phyloP scores from a whole-genome alignment of 345 rosid genomes.

The Tarenaya hassleriana region DNA sequence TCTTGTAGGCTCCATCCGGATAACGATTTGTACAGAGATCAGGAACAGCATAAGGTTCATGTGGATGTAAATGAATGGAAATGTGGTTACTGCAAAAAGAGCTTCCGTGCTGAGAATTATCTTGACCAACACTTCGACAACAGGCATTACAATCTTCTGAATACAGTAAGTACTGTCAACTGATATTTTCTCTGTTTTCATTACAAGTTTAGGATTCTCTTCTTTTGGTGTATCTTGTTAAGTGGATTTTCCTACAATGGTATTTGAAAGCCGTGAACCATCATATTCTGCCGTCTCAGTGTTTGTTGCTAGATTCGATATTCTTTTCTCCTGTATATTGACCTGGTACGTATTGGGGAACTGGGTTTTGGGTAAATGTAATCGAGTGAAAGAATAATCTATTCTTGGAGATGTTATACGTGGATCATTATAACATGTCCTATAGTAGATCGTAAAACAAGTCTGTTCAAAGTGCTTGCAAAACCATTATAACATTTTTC shows the following conservation, averaged over 20 bases:
- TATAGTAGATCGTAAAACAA: too few relatives aligned
- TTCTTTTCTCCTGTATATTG: too few relatives aligned
- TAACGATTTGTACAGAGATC: conserved; percentile 81
- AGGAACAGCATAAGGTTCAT: conserved; percentile 80
- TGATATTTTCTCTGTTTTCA: conserved; percentile 5
- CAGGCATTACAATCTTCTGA: conserved; percentile 75
- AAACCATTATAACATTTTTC: too few relatives aligned
- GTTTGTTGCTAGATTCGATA: background rate
- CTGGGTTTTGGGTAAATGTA: too few relatives aligned
- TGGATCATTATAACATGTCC: too few relatives aligned
- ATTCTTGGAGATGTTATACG: too few relatives aligned
- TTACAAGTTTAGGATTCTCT: background rate
- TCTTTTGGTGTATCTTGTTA: background rate
- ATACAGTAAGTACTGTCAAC: conserved; percentile 52
- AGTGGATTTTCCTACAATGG: background rate
- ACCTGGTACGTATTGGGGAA: too few relatives aligned
- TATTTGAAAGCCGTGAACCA: background rate
- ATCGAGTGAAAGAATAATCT: too few relatives aligned
- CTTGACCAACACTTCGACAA: conserved; percentile 76
- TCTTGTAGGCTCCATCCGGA: conserved; percentile 77
- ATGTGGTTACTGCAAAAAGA: conserved; percentile 93
- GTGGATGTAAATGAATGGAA: conserved; percentile 72
- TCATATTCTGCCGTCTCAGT: background rate
- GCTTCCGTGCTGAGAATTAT: conserved; percentile 72
- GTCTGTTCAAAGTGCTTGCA: too few relatives aligned